Conservation (phyloP, 441 rosid species). For the Mallotus japonicus region DNA sequence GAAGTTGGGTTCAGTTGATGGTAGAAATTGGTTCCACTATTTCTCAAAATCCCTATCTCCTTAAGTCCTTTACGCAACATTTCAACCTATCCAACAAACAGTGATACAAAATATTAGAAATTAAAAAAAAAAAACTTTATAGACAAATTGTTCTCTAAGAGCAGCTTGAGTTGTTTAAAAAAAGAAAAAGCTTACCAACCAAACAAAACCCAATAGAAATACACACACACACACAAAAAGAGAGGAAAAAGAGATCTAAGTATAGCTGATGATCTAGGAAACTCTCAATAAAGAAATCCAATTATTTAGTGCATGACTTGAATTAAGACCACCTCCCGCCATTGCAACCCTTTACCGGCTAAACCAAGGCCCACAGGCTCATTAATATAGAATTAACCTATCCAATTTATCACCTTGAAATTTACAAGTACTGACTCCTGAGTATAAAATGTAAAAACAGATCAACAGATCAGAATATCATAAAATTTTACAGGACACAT, state of each 20-base stretch:
- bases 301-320: not conserved
- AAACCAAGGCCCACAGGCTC: too few relatives aligned
- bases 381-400: too few relatives aligned
- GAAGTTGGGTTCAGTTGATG: conserved; percentile 88
- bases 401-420: too few relatives aligned
- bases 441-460: not conserved
- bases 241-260: too few relatives aligned
- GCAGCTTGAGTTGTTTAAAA: not conserved
- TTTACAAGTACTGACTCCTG: too few relatives aligned
- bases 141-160: conserved; percentile 8
- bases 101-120: conserved; percentile 21
- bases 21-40: conserved; percentile 43
- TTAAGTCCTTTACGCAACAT: conserved; percentile 65
- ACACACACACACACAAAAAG: too few relatives aligned
- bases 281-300: conserved; percentile 6
- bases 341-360: not conserved
- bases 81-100: conserved; percentile 52
- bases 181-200: too few relatives aligned
- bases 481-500: not conserved
- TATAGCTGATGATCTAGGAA: not conserved
- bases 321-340: not conserved
- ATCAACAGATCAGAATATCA: not conserved
- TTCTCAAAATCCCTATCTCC: conserved; percentile 74
- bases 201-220: too few relatives aligned
- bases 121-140: not conserved